Percentiles rank a stretch among this genome's conserved stretches.
Conservation (phyloP, 1,284 basidiomycete species). For the Sanghuangporus weigelae region DNA sequence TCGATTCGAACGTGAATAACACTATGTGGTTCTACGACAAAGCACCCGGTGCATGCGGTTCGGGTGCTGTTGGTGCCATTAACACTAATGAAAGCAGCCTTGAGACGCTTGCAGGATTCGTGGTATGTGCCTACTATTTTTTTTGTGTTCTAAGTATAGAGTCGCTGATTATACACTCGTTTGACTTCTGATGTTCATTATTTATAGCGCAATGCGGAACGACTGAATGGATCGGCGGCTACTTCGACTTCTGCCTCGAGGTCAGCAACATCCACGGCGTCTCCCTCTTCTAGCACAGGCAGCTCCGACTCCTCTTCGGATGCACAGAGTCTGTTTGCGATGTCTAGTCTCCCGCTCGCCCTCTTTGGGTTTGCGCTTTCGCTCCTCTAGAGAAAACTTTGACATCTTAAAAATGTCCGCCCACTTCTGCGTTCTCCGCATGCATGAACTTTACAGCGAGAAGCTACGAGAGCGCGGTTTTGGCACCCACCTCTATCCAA, state of each 20-base stretch:
- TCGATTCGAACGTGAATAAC: slow-evolving; percentile 33
- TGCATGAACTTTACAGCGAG: neutral
- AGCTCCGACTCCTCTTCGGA: slow-evolving; percentile 13
- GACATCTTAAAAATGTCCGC: neutral
- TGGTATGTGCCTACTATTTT: slow-evolving; percentile 30
- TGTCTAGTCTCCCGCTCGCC: slow-evolving; percentile 1
- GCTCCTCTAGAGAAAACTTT: neutral
- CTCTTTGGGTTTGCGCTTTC: neutral
- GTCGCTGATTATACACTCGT: slow-evolving; percentile 6
- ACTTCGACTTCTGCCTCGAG: slow-evolving; percentile 22
- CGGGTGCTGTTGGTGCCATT: slow-evolving; percentile 57
- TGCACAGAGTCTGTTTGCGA: neutral
- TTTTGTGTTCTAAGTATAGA: neutral
- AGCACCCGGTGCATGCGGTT: slow-evolving; percentile 39
- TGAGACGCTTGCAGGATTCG: slow-evolving; percentile 48
- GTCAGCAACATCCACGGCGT: neutral
- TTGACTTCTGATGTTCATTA: slow-evolving; percentile 4
- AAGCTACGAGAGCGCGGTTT: neutral
- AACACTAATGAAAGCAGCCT: slow-evolving; percentile 45
- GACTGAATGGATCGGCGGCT: slow-evolving; percentile 42
- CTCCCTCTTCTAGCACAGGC: slow-evolving; percentile 19
- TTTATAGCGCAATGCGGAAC: slow-evolving; percentile 44
- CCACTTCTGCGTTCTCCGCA: neutral
- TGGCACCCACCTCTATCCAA: neutral
- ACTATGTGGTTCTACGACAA: slow-evolving; percentile 60